Evolutionary conservation across 1,139 yeast species (phyloP).

Genomic region (Sugiyamaella neomexicana): DNA sequence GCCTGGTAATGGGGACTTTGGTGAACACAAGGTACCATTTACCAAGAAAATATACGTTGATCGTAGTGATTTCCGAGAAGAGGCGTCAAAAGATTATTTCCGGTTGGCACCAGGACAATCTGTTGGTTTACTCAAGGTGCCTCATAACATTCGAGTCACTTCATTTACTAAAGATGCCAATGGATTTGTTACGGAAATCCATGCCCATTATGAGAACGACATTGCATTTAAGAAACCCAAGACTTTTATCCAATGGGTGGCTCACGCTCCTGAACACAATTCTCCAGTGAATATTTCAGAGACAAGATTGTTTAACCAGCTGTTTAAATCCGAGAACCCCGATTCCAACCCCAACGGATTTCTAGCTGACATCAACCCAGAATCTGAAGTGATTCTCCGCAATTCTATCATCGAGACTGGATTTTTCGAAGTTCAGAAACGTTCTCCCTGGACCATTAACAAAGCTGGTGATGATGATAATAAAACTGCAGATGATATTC

Average conservation of each 20-base stretch:
- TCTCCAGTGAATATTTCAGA: conserved; percentile 69
- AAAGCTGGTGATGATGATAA: conserved; percentile 30
- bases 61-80: conserved; percentile 79
- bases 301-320: conserved; percentile 82
- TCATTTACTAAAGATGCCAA: conserved; percentile 60
- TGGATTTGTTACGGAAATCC: conserved; percentile 69
- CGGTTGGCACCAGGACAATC: conserved; percentile 92
- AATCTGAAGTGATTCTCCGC: conserved; percentile 67
- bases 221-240: conserved; percentile 72
- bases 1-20: conserved; percentile 74
- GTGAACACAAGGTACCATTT: conserved; percentile 75
- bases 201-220: conserved; percentile 77
- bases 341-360: conserved; percentile 83
- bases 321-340: conserved; percentile 92
- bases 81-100: conserved; percentile 62
- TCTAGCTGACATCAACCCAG: conserved; percentile 75
- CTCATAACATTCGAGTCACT: conserved; percentile 74
- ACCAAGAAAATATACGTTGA: conserved; percentile 80
- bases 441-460: conserved; percentile 76
- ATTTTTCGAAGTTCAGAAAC: conserved; percentile 62
- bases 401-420: conserved; percentile 79
- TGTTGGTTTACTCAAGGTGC: conserved; percentile 94
- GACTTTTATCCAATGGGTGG: conserved; percentile 97
- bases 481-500: conserved; percentile 25
- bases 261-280: conserved; percentile 57